Conservation (phyloP, 306 rosid genomes). For the Malus sieversii region DNA sequence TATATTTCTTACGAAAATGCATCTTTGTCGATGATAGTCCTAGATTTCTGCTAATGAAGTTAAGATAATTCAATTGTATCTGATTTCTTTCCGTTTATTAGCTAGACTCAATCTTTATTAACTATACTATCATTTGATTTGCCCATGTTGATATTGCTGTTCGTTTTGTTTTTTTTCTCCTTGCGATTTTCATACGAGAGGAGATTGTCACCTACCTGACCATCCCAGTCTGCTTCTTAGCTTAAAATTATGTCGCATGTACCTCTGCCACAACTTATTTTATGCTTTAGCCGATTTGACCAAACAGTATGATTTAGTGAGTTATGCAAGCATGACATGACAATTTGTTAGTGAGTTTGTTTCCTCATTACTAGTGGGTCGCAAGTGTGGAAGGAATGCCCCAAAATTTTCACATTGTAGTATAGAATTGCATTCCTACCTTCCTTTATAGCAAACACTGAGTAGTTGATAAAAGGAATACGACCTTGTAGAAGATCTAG, state of each 20-base stretch:
- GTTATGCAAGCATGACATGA: neutral
- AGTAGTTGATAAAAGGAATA: neutral
- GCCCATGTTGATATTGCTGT: neutral
- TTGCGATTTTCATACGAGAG: neutral
- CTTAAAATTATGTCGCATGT: too few species aligned
- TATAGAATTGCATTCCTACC: neutral
- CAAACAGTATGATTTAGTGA: neutral
- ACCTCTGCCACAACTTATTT: neutral
- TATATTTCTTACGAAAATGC: neutral
- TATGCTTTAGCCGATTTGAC: neutral
- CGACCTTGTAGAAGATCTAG: neutral
- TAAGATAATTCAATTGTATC: neutral
- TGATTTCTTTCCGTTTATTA: neutral
- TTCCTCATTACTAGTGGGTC: neutral
- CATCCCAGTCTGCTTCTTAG: neutral
- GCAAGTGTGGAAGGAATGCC: neutral
- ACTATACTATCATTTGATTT: neutral
- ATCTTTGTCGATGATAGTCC: neutral
- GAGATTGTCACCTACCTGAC: neutral
- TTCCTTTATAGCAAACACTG: neutral
- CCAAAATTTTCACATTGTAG: neutral
- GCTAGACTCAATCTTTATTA: neutral
- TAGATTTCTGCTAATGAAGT: slow-evolving; percentile 1
- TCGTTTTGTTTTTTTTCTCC: neutral
- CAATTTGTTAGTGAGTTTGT: neutral